phyloP scores from a whole-genome alignment of 192 early-diverging fungal genomes.

The Linnemannia hyalina region DNA sequence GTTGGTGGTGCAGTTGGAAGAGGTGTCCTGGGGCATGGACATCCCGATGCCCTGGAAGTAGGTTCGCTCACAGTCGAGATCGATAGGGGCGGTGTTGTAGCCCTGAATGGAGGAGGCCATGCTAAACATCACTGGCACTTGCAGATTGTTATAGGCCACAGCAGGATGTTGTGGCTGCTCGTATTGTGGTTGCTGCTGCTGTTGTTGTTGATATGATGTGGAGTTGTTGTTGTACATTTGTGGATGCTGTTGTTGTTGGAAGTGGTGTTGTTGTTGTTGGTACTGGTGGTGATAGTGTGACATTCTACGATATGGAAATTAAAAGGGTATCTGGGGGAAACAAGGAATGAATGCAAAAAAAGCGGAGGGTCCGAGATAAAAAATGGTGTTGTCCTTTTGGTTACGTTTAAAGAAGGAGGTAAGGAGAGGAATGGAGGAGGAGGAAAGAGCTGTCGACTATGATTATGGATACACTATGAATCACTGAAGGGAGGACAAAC shows the following conservation, averaged over 20 bases:
- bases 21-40: background rate
- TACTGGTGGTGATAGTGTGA: slow-evolving; percentile 4
- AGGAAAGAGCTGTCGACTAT: background rate
- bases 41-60: slow-evolving; percentile 11
- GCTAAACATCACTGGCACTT: slow-evolving; percentile 23
- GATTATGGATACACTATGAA: background rate
- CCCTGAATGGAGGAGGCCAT: background rate
- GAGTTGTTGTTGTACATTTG: slow-evolving; percentile 16
- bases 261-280: slow-evolving; percentile 10
- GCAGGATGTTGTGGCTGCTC: slow-evolving; percentile 21
- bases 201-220: background rate
- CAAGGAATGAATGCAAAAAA: background rate
- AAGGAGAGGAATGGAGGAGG: background rate
- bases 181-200: slow-evolving; percentile 8
- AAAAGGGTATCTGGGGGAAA: background rate
- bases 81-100: background rate
- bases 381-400: background rate
- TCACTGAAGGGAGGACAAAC: background rate
- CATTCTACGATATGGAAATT: slow-evolving; percentile 9
- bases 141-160: slow-evolving; percentile 22
- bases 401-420: background rate
- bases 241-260: slow-evolving; percentile 24
- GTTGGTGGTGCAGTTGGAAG: background rate
- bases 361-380: background rate
- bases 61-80: slow-evolving; percentile 2